Percentiles rank a stretch among this genome's conserved stretches.
These are phyloP conservation scores for Dianthus caryophyllus DNA, from an alignment of 148 eudicot genomes.

Conservation along the genomic window DNA sequence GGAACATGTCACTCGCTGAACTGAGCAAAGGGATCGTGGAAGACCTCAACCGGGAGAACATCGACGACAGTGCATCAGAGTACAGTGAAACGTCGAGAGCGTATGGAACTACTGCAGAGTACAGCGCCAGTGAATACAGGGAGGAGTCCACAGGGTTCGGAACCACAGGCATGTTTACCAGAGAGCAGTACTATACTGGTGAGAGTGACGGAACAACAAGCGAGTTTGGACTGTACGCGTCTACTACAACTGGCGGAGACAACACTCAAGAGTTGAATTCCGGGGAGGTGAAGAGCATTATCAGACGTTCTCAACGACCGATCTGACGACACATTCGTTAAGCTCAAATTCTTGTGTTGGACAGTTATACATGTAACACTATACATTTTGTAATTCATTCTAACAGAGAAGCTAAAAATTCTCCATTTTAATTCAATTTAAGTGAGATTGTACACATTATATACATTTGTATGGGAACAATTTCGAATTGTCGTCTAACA, in stretches of 20 bases:
- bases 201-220: conserved; percentile 53
- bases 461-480: not conserved
- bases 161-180: conserved; percentile 25
- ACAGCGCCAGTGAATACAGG: not conserved
- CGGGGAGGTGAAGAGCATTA: conserved; percentile 27
- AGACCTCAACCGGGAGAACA: conserved; percentile 46
- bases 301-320: conserved; percentile 8
- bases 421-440: not conserved
- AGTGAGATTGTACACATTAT: conserved; percentile 1
- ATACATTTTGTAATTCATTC: no score
- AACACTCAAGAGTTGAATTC: conserved; percentile 48
- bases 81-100: conserved; percentile 33
- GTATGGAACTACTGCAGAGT: conserved; percentile 37
- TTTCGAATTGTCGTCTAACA: not conserved
- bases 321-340: conserved; percentile 4
- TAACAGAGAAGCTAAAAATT: no score
- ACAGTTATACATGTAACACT: no score
- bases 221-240: conserved; percentile 57
- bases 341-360: not conserved
- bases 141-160: not conserved
- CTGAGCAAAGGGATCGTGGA: conserved; percentile 58
- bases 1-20: conserved; percentile 66
- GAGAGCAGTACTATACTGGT: conserved; percentile 38
- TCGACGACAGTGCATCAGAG: conserved; percentile 47
- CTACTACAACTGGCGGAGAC: conserved; percentile 53